phyloP scores from a whole-genome alignment of 306 rosid species.

The Cucumis sativus region Cucumber_9930_V3 NC_026659.2:26321001-26321500 shows the following conservation, averaged over 20 bases:
- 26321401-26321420: neutral
- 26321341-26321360: neutral
- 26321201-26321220: neutral
- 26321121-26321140: conserved; percentile 8
- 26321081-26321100: neutral
- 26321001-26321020: neutral
- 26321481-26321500: too few species aligned
- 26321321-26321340: neutral
- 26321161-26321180: conserved; percentile 6
- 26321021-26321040: neutral
- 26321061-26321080: neutral
- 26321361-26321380: neutral
- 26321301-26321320: neutral
- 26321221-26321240: neutral
- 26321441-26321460: neutral
- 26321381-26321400: neutral
- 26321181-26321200: neutral
- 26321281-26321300: neutral
- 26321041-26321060: neutral
- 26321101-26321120: neutral
- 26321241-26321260: neutral
- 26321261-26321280: neutral
- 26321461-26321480: too few species aligned
- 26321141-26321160: conserved; percentile 10
- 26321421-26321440: too few species aligned